Base-by-base conservation (phyloP, 2,329 filamentous ascomycete species). In the Ceratocystis cubensis region DNA sequence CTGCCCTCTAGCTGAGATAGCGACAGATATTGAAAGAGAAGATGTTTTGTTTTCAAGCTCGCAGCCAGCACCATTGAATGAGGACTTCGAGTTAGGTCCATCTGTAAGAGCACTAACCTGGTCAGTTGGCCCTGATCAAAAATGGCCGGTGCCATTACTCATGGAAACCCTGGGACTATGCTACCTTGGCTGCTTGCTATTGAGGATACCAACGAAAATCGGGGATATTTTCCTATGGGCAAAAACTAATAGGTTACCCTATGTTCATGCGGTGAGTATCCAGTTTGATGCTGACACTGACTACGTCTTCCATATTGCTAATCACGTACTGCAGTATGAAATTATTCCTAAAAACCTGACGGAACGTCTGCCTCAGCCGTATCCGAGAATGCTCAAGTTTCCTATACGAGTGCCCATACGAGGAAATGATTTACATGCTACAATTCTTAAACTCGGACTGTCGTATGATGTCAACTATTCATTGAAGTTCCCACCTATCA, bases 81-180 rank as follows among this genome's bases (percentile, higher is more conserved):
- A 70, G 1, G 69, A 69, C 30, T 72, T 73, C 22, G 53, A 72
- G 71, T 37, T 44, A 33, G 56, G 15, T 72, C 10, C 22, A 17
- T 37, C 13, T 20, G 65, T 71, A 68, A 76, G 72, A 69, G 75
- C 72, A 33, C 75, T 74, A 77, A 73, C 77, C 72, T 77, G 83
- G 81, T 71, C 74, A 62, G 69, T 78, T 15, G 76, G 79, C 66
- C 72, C 76, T 30, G 78, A 78, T 5, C 75, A 78, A 70, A 73
- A 78, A 57, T 82, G 84, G 78, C 78, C 80, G 61, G 71, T 84
- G 71, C 91, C 92, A 1, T 84, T 78, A 64, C 77, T 95, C 45
- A 77, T 89, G 53, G 92, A 96, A 70, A 88, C 87, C 0, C 75
- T 97, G 64, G 86, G 81, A 1, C 74, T 96, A 10, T 91, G 89